phyloP scores from a whole-genome alignment of 1,139 yeast species.

The Yamadazyma spencermartinsiae region DNA sequence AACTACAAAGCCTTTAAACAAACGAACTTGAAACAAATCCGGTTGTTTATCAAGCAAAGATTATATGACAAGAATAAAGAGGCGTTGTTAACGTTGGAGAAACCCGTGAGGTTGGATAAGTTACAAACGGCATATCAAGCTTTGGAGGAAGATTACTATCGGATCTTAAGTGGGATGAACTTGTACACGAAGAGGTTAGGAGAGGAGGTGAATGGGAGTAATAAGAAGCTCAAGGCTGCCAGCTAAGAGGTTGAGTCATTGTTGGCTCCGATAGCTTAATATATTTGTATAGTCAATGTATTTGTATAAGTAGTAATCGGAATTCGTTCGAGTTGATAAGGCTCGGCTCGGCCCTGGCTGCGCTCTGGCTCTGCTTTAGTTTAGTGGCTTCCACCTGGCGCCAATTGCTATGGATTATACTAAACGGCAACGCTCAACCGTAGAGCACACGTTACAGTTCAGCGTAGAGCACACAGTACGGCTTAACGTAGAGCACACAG shows the following conservation, averaged over 20 bases:
- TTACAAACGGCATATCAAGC: slow-evolving; percentile 74
- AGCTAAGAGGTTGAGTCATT: too few relatives aligned
- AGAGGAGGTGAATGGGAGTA: slow-evolving; percentile 15
- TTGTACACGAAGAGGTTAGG: slow-evolving; percentile 14
- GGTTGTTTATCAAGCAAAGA: slow-evolving; percentile 69
- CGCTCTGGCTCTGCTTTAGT: too few relatives aligned
- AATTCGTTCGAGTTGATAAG: too few relatives aligned
- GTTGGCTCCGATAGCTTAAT: too few relatives aligned
- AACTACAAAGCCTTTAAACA: slow-evolving; percentile 29
- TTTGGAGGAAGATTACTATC: slow-evolving; percentile 65
- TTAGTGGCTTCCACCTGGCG: too few relatives aligned
- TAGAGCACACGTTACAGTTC: too few relatives aligned
- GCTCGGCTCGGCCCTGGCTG: too few relatives aligned
- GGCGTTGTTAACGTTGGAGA: slow-evolving; percentile 66
- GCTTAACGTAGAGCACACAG: too few relatives aligned
- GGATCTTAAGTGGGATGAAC: slow-evolving; percentile 47
- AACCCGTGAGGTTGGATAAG: slow-evolving; percentile 61
- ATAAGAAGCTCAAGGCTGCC: slow-evolving; percentile 7
- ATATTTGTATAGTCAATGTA: not conserved
- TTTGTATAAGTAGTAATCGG: too few relatives aligned
- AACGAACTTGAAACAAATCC: slow-evolving; percentile 38
- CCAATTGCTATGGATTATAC: too few relatives aligned
- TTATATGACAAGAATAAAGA: slow-evolving; percentile 78
- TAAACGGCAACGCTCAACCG: too few relatives aligned
- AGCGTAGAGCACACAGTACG: too few relatives aligned